Evolutionary conservation across 805 yeast species (phyloP), one percentile per base, ranked within the genome.

Genomic region (Teunomyces funiuensis): DNA sequence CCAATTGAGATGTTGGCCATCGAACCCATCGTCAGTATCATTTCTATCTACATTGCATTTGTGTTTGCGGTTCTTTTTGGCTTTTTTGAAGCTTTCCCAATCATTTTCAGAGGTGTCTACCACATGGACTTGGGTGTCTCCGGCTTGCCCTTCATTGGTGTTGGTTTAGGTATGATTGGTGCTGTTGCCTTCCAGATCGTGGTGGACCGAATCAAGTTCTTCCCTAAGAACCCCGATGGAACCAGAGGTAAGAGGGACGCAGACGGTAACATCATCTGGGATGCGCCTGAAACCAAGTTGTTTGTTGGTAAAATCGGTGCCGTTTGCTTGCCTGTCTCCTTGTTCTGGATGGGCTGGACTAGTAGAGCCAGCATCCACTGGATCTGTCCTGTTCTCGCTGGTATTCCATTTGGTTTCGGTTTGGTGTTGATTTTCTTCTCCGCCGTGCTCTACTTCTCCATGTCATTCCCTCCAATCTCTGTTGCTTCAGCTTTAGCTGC

Each of bases 401-500:
- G 95, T 51, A 76, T 84, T 34, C 82, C 90, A 25, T 79, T 85
- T 54, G 93, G 95, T 1, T 83, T 83, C 54, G 85, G 89, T 6
- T 66, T 86, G 45, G 75, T 86, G 41, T 65, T 85, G 53, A 76
- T 86, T 39, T 86, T 86, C 69, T 83, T 85, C 62, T 69, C 86
- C 15, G 77, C 80, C 36, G 71, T 85, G 55, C 75, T 80, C 36
- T 86, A 85, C 59, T 83, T 85, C 61, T 69, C 85, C 26, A 72
- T 80, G 73, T 61, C 85, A 4, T 86, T 80, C 60, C 91, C 93
- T 19, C 88, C 91, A 36, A 62, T 80, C 25, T 74, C 76, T 25
- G 84, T 88, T 16, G 96, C 96, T 0, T 82, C 91, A n/a, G 91
- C 95, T 3, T 62, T 88, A 46, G 96, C 96, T 26, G 96, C 96